Conservation (phyloP, 768 basidiomycete genomes). For the Pulveroboletus sp. region DNA sequence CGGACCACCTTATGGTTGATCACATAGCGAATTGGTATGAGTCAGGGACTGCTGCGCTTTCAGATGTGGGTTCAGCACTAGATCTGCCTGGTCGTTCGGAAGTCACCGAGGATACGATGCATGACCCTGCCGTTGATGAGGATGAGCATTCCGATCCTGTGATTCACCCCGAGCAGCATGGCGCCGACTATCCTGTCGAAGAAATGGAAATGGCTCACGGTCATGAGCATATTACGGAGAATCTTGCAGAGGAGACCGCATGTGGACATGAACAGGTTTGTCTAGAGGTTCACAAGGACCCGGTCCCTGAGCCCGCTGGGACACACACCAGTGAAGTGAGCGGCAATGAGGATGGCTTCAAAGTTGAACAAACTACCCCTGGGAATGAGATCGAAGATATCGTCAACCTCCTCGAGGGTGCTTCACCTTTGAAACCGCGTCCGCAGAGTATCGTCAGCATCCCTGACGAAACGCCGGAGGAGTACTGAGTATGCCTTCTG, state of each 20-base stretch:
- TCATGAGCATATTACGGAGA: slow-evolving; percentile 4
- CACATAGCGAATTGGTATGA: slow-evolving; percentile 26
- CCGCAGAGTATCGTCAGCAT: slow-evolving; percentile 44
- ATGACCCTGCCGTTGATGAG: slow-evolving; percentile 6
- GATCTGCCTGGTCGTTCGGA: slow-evolving; percentile 15
- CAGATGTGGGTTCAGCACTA: slow-evolving; percentile 18
- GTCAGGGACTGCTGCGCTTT: slow-evolving; percentile 9
- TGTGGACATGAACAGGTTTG: slow-evolving; percentile 5
- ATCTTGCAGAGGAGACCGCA: slow-evolving; percentile 4
- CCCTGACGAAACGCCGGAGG: slow-evolving; percentile 54
- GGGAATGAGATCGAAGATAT: slow-evolving; percentile 57
- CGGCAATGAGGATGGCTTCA: slow-evolving; percentile 8
- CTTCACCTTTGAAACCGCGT: slow-evolving; percentile 34
- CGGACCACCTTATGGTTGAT: slow-evolving; percentile 18
- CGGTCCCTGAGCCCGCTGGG: slow-evolving; percentile 10
- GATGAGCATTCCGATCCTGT: slow-evolving; percentile 9
- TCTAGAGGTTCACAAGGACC: slow-evolving; percentile 7
- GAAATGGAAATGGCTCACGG: slow-evolving; percentile 3
- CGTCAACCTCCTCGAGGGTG: slow-evolving; percentile 57
- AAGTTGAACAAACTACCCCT: background rate
- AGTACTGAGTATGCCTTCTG: slow-evolving; percentile 35
- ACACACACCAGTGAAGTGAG: slow-evolving; percentile 3
- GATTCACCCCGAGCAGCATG: slow-evolving; percentile 10
- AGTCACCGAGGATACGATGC: slow-evolving; percentile 6
- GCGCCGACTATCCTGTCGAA: slow-evolving; percentile 4